Percentiles rank a stretch among this genome's conserved stretches.
These are phyloP conservation scores for Pichia nakasei DNA, from an alignment of 805 yeast genomes.

Conservation along the genomic window DNA sequence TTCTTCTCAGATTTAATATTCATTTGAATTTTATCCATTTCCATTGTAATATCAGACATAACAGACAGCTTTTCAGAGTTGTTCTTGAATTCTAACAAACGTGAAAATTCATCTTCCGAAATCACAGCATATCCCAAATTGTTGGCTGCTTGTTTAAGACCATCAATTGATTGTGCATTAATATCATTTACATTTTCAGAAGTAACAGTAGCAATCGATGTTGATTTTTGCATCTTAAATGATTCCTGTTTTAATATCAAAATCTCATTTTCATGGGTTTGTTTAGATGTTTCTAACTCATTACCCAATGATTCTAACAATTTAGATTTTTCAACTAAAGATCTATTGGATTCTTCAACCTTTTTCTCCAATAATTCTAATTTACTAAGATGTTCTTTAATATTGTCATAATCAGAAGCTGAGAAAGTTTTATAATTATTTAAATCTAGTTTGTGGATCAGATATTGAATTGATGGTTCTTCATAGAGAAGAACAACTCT, in stretches of 20 bases:
- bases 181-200: constrained; percentile 2
- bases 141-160: constrained; percentile 3
- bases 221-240: constrained; percentile 1
- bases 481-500: background rate
- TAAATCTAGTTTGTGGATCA: constrained; percentile 1
- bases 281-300: background rate
- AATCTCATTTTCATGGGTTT: background rate
- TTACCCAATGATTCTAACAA: background rate
- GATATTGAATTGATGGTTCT: constrained; percentile 9
- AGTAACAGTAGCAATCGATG: constrained; percentile 9
- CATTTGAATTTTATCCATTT: constrained; percentile 8
- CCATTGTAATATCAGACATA: constrained; percentile 1
- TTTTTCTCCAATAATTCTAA: background rate
- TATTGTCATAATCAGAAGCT: background rate
- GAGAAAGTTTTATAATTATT: background rate
- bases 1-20: constrained; percentile 10
- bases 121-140: constrained; percentile 21
- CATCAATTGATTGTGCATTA: no score
- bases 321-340: background rate
- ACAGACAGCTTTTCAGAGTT: no score
- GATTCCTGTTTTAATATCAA: background rate
- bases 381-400: background rate
- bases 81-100: no score
- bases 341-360: background rate
- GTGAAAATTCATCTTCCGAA: constrained; percentile 2